Percentiles rank a stretch among this genome's conserved stretches.
phyloP scores from a whole-genome alignment of 2,329 filamentous ascomycete species.

The Tolypocladium endophyticum region DNA sequence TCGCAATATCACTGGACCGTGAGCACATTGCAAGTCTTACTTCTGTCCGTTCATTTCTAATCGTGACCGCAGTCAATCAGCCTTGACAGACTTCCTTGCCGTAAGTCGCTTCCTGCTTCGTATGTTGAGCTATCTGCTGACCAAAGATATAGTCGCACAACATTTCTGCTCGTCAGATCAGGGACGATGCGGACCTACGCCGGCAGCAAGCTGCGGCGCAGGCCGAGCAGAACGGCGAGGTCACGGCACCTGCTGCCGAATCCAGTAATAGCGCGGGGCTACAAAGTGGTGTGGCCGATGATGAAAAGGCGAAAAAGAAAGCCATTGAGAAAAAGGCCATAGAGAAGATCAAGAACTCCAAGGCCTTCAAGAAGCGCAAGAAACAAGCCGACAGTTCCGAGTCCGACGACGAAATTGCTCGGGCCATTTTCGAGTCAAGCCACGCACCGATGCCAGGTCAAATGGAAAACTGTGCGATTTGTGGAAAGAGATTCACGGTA shows the following conservation, averaged over 20 bases:
- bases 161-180: constrained; percentile 52
- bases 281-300: constrained; percentile 14
- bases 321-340: constrained; percentile 40
- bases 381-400: constrained; percentile 24
- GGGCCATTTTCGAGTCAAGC: constrained; percentile 35
- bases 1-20: constrained; percentile 29
- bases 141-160: constrained; percentile 48
- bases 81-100: constrained; percentile 42
- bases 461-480: constrained; percentile 77
- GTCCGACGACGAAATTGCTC: constrained; percentile 40
- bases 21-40: constrained; percentile 7
- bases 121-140: constrained; percentile 8
- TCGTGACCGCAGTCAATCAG: constrained; percentile 29
- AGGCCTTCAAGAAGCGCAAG: constrained; percentile 45
- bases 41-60: constrained; percentile 2
- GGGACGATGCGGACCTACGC: constrained; percentile 36
- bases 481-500: constrained; percentile 82
- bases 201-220: constrained; percentile 26
- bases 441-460: constrained; percentile 63
- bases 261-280: constrained; percentile 16
- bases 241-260: constrained; percentile 8
- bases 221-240: constrained; percentile 10
- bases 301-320: constrained; percentile 24
- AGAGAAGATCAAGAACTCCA: constrained; percentile 52
- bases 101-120: constrained; percentile 16